Evolutionary conservation across 164 flowering plant genomes (phyloP), one percentile per base, ranked within the genome.

Genomic region (Chloranthus sessilifolius): DNA sequence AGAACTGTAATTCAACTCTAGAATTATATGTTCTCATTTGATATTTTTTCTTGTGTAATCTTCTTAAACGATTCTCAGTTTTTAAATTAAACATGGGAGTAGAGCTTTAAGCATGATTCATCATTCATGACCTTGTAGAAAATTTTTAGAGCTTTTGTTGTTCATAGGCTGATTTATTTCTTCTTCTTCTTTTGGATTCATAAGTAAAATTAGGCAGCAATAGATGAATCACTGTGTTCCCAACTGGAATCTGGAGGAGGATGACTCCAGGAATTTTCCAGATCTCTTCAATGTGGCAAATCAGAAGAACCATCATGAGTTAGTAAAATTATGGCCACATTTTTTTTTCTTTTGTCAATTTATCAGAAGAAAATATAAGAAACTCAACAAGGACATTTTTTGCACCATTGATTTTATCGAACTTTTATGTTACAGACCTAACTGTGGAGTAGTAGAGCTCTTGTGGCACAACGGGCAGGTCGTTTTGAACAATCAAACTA

Each of bases 391-490:
- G n/a, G n/a, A n/a, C n/a, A n/a, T 12, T 24, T 29, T 38, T 24
- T 11, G 2, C 19, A 14, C 5, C 21, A 43, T 20, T 19, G 31
- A 22, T 45, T 38, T 41, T 12, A 1, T 11, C 1, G 39, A 17
- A n/a, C 22, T 43, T 15, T n/a, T n/a, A n/a, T n/a, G n/a, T 43
- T 23, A 35, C 72, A 80, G 85, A 62, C 49, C 58, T 24, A 77
- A 74, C 21, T 45, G 63, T 47, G 90, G 69, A 47, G 66, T 80
- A 2, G 74, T 64, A 28, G 90, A 82, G 77, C 73, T 82, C 7
- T 24, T 80, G 53, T 82, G 85, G 85, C 54, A 47, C 58, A 78
- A 82, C 60, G 89, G 89, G 15, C 83, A 80, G 47, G 81, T 82
- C 24, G 80, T 82, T 15, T 42, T 74, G 43, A 70, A 72, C 22